Base-by-base conservation (phyloP, 805 yeast genomes). In the Wickerhamiella musiphila region DNA sequence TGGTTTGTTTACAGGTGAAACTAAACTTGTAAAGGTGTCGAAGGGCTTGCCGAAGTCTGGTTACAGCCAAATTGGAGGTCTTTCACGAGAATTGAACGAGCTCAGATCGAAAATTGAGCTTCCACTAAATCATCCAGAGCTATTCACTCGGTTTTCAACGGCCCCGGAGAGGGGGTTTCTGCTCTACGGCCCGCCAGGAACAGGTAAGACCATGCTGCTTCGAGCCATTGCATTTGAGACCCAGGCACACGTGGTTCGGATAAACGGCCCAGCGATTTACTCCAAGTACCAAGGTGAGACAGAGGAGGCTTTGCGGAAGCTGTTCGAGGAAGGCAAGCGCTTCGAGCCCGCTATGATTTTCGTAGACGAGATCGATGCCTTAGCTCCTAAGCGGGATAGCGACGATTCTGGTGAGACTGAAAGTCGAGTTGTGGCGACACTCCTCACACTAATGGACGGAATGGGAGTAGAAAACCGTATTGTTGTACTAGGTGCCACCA, bases 391-490 rank as follows among this genome's bases (percentile, higher is more conserved):
- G 41, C 60, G 94, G 34, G 73, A 71, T 31, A 68, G 70, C 37
- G 95, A 84, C 45, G 94, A 82, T 35, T 63, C 83, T 2, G 90
- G 93, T 1, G 95, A 86, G 48, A 78, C 83, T 0, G 96, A 90
- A 49, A 68, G 78, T 27, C 57, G 98, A 39, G 83, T 90, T 2
- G 92, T 86, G 17, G 90, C 95, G 0, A 83, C 95, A 0, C 52
- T 90, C 24, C 57, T 81, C 35, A 79, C 93, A 0, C 57, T 90
- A 30, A 90, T 90, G 98, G 98, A 90, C 54, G 98, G 98, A 44
- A 90, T 90, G 96, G 95, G 83, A 49, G 82, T 82, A 42, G 70
- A 95, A 51, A 96, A 96, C 3, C 95, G 90, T 49, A 95, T 90
- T n/a, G 86, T 90, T 42, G 94, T 90, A 2, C 82, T 90, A 44